These are phyloP conservation scores for Blastobotrys serpentis DNA, from an alignment of 1,139 yeast species.

Conservation along the genomic window DNA sequence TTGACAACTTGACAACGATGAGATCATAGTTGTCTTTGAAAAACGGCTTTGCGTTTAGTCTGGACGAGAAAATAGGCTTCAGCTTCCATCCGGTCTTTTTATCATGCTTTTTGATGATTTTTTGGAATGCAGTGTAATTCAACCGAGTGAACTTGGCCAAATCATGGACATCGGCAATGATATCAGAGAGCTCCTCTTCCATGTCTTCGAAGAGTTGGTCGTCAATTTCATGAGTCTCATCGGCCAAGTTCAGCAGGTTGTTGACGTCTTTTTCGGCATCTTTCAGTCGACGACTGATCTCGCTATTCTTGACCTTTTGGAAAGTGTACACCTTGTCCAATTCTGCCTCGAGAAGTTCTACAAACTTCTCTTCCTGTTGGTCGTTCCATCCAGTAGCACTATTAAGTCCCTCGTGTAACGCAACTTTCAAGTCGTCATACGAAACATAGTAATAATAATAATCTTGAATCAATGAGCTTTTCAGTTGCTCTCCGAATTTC, in stretches of 20 bases:
- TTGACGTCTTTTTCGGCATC: slow-evolving; percentile 71
- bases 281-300: slow-evolving; percentile 76
- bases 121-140: slow-evolving; percentile 94
- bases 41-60: slow-evolving; percentile 90
- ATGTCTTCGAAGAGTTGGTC: slow-evolving; percentile 88
- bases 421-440: slow-evolving; percentile 85
- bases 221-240: slow-evolving; percentile 36
- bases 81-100: slow-evolving; percentile 79
- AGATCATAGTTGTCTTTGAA: slow-evolving; percentile 92
- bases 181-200: slow-evolving; percentile 87
- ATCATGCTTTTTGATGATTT: slow-evolving; percentile 94
- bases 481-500: slow-evolving; percentile 47
- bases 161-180: slow-evolving; percentile 97
- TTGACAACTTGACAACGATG: slow-evolving; percentile 83
- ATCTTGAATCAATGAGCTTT: slow-evolving; percentile 50
- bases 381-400: slow-evolving; percentile 59
- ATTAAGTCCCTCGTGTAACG: slow-evolving; percentile 66
- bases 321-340: slow-evolving; percentile 89
- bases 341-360: slow-evolving; percentile 70
- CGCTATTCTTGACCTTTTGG: slow-evolving; percentile 83
- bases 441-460: slow-evolving; percentile 87
- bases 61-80: slow-evolving; percentile 88
- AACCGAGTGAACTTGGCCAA: slow-evolving; percentile 88
- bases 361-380: slow-evolving; percentile 75
- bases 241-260: slow-evolving; percentile 53